These are phyloP conservation scores for Citrullus colocynthis DNA, from an alignment of 306 rosid genomes.

Conservation along the genomic window DNA sequence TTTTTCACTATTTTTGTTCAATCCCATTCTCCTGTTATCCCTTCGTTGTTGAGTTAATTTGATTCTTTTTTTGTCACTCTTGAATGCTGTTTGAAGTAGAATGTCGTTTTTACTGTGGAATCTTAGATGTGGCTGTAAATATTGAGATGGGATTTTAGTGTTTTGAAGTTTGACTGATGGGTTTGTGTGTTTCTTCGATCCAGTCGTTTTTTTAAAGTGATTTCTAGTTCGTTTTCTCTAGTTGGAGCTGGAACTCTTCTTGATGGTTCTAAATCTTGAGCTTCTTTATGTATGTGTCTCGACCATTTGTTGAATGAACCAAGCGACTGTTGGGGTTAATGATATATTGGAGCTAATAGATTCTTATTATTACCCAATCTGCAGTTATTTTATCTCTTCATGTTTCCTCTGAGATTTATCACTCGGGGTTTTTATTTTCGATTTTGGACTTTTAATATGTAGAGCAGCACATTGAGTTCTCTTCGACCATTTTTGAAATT, in stretches of 20 bases:
- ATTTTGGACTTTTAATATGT: background rate
- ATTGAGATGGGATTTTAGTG: background rate
- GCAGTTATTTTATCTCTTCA: background rate
- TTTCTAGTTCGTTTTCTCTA: background rate
- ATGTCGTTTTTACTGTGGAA: background rate
- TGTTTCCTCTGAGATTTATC: constrained; percentile 1
- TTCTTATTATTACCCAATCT: background rate
- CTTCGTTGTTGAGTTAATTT: background rate
- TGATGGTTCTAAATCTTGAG: background rate
- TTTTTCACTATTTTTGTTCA: background rate
- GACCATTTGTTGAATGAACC: background rate
- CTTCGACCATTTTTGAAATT: background rate
- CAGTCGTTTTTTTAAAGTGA: background rate
- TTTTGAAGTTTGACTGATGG: background rate
- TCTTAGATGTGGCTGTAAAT: background rate
- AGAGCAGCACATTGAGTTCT: background rate
- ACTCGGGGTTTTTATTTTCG: background rate
- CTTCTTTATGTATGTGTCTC: background rate
- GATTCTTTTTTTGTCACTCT: background rate
- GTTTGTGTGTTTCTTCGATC: constrained; percentile 1
- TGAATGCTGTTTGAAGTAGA: background rate
- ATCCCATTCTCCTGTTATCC: background rate
- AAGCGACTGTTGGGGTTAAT: background rate
- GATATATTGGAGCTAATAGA: background rate
- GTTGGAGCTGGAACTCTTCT: background rate